Percentiles rank a stretch among this genome's conserved stretches.
Evolutionary conservation across 805 yeast species (phyloP).

Genomic region (baker's yeast (Saccharomyces cerevisiae)): DNA sequence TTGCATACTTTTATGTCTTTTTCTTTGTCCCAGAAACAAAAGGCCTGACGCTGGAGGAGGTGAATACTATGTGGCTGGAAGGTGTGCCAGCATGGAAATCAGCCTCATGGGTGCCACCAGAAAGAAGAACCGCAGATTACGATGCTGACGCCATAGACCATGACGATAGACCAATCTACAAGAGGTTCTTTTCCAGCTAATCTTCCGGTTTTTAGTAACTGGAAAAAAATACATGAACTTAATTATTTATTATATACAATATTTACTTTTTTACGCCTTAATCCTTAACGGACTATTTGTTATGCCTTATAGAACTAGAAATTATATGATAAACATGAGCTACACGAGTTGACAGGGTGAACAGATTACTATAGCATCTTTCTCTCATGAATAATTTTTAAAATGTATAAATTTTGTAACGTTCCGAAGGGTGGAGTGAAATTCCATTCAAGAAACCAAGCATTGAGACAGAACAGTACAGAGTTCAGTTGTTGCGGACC

Average conservation of each 20-base stretch:
- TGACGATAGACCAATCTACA: constrained; percentile 14
- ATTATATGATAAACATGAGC: too few species aligned
- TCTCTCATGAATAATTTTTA: too few species aligned
- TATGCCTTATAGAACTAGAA: not conserved
- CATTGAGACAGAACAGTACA: too few species aligned
- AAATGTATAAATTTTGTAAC: too few species aligned
- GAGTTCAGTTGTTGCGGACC: too few species aligned
- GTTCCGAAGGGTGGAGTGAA: too few species aligned
- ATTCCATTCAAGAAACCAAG: too few species aligned
- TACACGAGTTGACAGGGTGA: too few species aligned
- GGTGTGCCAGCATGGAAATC: constrained; percentile 37
- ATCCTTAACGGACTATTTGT: not conserved
- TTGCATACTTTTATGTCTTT: constrained; percentile 50
- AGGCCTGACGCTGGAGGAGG: constrained; percentile 71
- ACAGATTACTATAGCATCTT: too few species aligned
- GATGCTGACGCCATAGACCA: constrained; percentile 11
- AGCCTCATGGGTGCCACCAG: constrained; percentile 41
- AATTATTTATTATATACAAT: not conserved
- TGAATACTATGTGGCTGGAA: constrained; percentile 46
- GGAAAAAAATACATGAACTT: not conserved
- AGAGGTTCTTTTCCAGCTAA: constrained; percentile 3
- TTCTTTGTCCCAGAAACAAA: constrained; percentile 65
- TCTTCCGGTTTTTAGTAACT: not conserved
- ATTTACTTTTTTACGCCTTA: not conserved
- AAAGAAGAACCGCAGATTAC: constrained; percentile 18